Percentiles rank a stretch among this genome's conserved stretches.
Evolutionary conservation across 441 rosid species (phyloP).

Genomic region (Raphanus hybrid): DNA sequence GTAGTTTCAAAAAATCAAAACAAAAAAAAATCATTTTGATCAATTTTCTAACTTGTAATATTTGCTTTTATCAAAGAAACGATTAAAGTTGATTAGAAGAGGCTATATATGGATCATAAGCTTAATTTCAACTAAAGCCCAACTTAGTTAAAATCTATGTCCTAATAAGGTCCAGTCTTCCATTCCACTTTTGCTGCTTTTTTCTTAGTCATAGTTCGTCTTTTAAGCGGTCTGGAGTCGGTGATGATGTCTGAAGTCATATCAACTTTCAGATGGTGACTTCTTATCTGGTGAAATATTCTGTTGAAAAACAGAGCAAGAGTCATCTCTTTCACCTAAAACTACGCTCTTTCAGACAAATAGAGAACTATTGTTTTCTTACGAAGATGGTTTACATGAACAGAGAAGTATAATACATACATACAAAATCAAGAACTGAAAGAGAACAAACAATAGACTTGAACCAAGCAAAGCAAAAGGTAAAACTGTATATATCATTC

Average conservation of each 20-base stretch:
- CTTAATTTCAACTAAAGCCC: too few species aligned
- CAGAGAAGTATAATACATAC: constrained; percentile 30
- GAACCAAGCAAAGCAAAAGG: constrained; percentile 22
- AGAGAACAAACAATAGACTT: constrained; percentile 21
- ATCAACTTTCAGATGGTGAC: constrained; percentile 18
- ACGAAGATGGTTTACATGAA: constrained; percentile 31
- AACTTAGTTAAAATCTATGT: too few species aligned
- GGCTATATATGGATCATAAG: too few species aligned
- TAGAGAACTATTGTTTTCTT: constrained; percentile 13
- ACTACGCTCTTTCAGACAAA: neutral
- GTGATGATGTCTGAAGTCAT: constrained; percentile 30
- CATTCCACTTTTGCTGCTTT: too few species aligned
- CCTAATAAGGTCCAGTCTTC: too few species aligned
- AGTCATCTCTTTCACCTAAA: constrained; percentile 17
- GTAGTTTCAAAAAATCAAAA: too few species aligned
- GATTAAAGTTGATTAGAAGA: too few species aligned
- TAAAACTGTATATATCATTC: constrained; percentile 23
- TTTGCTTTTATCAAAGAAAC: too few species aligned
- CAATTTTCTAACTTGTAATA: too few species aligned
- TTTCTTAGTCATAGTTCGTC: neutral
- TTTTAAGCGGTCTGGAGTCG: constrained; percentile 37
- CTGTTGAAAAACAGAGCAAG: constrained; percentile 19
- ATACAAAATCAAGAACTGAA: constrained; percentile 34
- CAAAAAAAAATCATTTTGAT: too few species aligned
- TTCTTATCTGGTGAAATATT: constrained; percentile 26